Base-by-base conservation (phyloP, 768 basidiomycete species). In the Pulveroboletus frians region DNA sequence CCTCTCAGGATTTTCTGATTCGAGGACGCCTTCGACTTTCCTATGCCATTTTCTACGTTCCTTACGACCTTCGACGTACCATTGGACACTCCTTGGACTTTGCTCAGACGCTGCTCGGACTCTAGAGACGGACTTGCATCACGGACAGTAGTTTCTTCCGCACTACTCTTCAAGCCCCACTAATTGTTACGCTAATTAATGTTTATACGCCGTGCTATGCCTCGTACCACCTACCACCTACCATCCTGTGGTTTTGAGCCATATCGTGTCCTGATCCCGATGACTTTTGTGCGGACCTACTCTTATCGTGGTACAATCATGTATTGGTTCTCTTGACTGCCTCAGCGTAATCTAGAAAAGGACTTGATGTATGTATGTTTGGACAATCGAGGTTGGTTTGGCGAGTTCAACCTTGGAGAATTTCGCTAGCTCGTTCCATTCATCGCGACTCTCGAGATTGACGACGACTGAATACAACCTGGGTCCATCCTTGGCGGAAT, bases 311-410 rank as follows among this genome's bases (percentile, higher is more conserved):
- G 45, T 50, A 61, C 50, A 36, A 36, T 11, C 23, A 26, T 26
- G 23, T 53, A 49, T 43, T 46, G 58, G 45, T 48, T 45, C n/a
- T 37, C 42, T 26, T 9, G 2, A 38, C 29, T 54, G 30, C 17
- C 30, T 49, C 21, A 51, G 47, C 40, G 30, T 53, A 52, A 53
- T 54, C 20, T 43, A 43, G 80, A 79, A 52, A 87, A 91, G 89
- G 88, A 91, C 30, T 70, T 88, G 62, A 83, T 92, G 53, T 94
- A 93, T 73, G 69, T 94, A 59, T 23, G 30, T 15, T 46, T 14
- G 51, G 51, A 52, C 56, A 30, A 41, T 59, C 48, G 31, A 34
- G 15, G 20, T 2, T 23, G 1, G 39, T 46, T 43, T 42, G n/a
- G 39, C 9, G 11, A 26, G 23, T 26, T 26, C 23, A 26, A 26